Conservation (phyloP, 2,329 filamentous ascomycete species). For the Colletotrichum endophyticum region DNA sequence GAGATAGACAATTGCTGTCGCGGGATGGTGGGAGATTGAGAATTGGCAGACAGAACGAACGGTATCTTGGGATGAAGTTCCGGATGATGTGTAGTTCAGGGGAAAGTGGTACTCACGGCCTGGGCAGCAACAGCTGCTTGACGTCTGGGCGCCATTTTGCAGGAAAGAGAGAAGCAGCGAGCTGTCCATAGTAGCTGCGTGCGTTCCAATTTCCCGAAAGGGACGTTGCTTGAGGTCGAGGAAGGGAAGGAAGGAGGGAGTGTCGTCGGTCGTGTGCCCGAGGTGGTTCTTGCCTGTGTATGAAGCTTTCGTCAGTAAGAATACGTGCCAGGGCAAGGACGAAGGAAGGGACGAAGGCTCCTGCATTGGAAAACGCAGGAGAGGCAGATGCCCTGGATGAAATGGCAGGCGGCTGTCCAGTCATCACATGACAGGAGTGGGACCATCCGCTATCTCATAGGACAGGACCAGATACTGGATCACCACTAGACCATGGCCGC, state of each 20-base stretch:
- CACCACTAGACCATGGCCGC: background rate
- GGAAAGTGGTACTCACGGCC: conserved; percentile 2
- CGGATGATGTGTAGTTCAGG: background rate
- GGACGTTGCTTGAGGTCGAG: background rate
- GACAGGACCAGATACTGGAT: background rate
- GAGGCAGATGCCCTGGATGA: background rate
- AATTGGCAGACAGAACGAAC: conserved; percentile 5
- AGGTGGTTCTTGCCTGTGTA: background rate
- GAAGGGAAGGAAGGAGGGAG: background rate
- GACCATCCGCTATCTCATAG: background rate
- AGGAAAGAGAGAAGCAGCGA: background rate
- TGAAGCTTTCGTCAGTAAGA: background rate
- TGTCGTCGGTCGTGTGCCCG: background rate
- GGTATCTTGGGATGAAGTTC: background rate
- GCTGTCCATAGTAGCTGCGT: conserved; percentile 19
- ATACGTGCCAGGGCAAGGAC: background rate
- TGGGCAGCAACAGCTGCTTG: conserved; percentile 16
- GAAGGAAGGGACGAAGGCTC: background rate
- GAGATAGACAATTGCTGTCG: background rate
- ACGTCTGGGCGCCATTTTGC: conserved; percentile 10
- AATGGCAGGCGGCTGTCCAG: background rate
- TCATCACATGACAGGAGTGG: background rate
- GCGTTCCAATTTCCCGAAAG: background rate
- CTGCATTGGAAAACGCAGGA: background rate
- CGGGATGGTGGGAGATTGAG: background rate